phyloP scores from a whole-genome alignment of 129 eudicot species.

The Artemisia tridentata region DNA sequence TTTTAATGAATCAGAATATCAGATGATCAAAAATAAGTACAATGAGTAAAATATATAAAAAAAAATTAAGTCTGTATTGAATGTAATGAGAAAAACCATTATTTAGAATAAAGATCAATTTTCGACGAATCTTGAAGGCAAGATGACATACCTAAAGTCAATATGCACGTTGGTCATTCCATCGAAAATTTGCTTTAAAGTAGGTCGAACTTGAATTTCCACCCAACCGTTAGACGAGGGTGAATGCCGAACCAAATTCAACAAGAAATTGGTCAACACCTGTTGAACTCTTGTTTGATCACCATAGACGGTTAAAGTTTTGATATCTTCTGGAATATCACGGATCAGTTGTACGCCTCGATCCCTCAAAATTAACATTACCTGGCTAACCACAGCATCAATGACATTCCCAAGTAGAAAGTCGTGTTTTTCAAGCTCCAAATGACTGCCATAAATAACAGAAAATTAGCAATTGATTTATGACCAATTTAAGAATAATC shows the following conservation, averaged over 20 bases:
- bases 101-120: background rate
- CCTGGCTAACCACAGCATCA: slow-evolving; percentile 93
- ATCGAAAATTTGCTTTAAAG: slow-evolving; percentile 56
- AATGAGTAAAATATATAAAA: too few species aligned
- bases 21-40: too few species aligned
- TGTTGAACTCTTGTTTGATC: slow-evolving; percentile 88
- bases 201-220: slow-evolving; percentile 72
- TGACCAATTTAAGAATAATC: background rate
- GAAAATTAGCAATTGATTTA: slow-evolving; percentile 22
- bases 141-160: slow-evolving; percentile 60
- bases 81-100: too few species aligned
- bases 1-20: too few species aligned
- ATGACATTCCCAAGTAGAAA: slow-evolving; percentile 76
- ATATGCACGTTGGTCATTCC: slow-evolving; percentile 50
- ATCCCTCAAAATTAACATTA: slow-evolving; percentile 64
- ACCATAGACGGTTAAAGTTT: slow-evolving; percentile 62
- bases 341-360: slow-evolving; percentile 79
- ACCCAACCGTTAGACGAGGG: slow-evolving; percentile 92
- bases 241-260: slow-evolving; percentile 74
- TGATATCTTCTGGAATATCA: slow-evolving; percentile 86
- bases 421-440: slow-evolving; percentile 81
- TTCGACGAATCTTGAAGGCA: background rate
- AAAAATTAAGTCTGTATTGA: too few species aligned
- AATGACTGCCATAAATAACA: slow-evolving; percentile 39
- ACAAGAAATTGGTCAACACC: slow-evolving; percentile 69